Evolutionary conservation across 2,329 filamentous ascomycete species (phyloP), one percentile per base, ranked within the genome.

Genomic region (Thielaviopsis euricoi): DNA sequence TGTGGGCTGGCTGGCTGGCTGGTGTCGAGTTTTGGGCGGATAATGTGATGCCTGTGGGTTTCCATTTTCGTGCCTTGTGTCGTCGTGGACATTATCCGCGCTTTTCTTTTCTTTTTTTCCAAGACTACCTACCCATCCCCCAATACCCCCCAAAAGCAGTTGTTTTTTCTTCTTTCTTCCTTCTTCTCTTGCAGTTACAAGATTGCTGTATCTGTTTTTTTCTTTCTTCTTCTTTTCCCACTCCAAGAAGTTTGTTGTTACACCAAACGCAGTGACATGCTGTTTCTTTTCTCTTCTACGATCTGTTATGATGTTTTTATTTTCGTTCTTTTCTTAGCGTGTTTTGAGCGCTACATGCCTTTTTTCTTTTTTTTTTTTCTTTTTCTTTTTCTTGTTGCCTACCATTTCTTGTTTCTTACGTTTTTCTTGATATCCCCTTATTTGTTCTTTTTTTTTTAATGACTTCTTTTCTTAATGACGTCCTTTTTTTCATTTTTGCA

Each of bases 201-300:
- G 52, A 50, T 56, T 53, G 19, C 50, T 33, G 52, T 59, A 49
- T 56, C 58, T 37, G 56, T 51, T 56, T 49, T 17, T 48, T 22
- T 25, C n/a, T 22, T 55, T 52, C 26, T 56, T 56, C 1, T 51
- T 55, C 19, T 17, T 15, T 25, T 55, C 6, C 15, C 21, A 19
- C 49, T 25, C 43, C 48, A 22, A 52, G 6, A 22, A 52, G 6
- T 51, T 26, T 49, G 43, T 21, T 58, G 29, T 33, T 33, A 33
- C 29, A 33, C 29, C 29, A 33, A 33, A 10, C 29, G 29, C 29
- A 33, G n/a, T n/a, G n/a, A 33, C 29, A 33, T 10, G 29, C 12
- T 26, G 25, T 37, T 40, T 48, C 22, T 46, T n/a, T 26, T 26
- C 10, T 49, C 12, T 55, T 55, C 43, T 48, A 55, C 53, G 43